These are phyloP conservation scores for Scedosporium aurantiacum DNA, from an alignment of 2,329 filamentous ascomycete species.

Conservation along the genomic window DNA sequence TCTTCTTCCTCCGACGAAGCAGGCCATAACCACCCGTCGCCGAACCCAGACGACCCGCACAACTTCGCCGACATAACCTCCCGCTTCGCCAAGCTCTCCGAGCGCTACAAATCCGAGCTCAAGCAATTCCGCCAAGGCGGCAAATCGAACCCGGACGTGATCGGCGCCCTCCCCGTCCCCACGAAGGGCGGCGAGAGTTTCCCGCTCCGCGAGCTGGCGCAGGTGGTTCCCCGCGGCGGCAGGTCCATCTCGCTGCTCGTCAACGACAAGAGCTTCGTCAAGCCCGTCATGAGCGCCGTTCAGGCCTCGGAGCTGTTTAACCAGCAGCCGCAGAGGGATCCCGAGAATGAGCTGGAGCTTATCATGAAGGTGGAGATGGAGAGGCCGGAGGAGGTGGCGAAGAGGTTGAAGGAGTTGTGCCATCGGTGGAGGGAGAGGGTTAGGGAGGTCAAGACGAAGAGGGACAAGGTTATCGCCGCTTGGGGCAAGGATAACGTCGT, in stretches of 20 bases:
- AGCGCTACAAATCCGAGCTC: slow-evolving; percentile 28
- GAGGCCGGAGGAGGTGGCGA: slow-evolving; percentile 33
- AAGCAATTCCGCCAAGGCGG: slow-evolving; percentile 31
- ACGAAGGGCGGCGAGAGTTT: slow-evolving; percentile 21
- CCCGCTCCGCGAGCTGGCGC: slow-evolving; percentile 43
- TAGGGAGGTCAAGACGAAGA: slow-evolving; percentile 32
- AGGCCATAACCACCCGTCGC: slow-evolving; percentile 14
- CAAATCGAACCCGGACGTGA: slow-evolving; percentile 38
- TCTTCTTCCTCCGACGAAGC: slow-evolving; percentile 13
- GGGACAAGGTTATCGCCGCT: slow-evolving; percentile 36
- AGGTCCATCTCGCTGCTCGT: slow-evolving; percentile 30
- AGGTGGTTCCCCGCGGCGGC: slow-evolving; percentile 36
- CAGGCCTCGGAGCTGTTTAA: slow-evolving; percentile 43
- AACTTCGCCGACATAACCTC: slow-evolving; percentile 37
- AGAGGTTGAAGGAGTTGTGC: slow-evolving; percentile 31
- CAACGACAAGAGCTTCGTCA: slow-evolving; percentile 32
- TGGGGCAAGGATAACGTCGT: slow-evolving; percentile 35
- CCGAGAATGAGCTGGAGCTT: slow-evolving; percentile 50
- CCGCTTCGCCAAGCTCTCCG: slow-evolving; percentile 28
- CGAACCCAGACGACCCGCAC: slow-evolving; percentile 32
- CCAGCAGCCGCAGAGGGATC: slow-evolving; percentile 47
- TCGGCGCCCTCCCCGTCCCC: slow-evolving; percentile 33
- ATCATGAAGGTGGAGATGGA: slow-evolving; percentile 42
- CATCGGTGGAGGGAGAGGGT: slow-evolving; percentile 41
- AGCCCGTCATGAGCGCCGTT: slow-evolving; percentile 44